Percentiles rank a stretch among this genome's conserved stretches.
Conservation (phyloP, 2,329 filamentous ascomycete species). For the Botrytis fabae region DNA sequence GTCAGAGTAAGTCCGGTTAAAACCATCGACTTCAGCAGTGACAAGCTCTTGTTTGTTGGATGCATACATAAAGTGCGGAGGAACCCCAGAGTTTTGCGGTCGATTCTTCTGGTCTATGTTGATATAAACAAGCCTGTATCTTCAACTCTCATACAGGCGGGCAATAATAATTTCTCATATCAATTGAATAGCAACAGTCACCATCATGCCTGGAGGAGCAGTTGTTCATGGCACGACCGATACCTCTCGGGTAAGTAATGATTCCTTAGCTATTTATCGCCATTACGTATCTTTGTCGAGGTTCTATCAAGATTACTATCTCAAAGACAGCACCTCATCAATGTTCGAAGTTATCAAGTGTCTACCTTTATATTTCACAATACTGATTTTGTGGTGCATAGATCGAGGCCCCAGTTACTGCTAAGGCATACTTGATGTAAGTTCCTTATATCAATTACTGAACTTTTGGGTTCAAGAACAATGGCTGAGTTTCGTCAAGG, state of each 20-base stretch:
- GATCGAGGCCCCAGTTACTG: constrained; percentile 23
- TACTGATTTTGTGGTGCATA: neutral
- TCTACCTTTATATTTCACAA: neutral
- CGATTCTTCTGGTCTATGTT: constrained; percentile 6
- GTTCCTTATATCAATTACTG: neutral
- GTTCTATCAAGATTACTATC: neutral
- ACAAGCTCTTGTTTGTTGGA: neutral
- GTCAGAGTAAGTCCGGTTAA: constrained; percentile 18
- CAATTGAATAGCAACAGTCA: constrained; percentile 13
- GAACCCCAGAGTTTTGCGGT: constrained; percentile 4
- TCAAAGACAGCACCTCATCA: neutral
- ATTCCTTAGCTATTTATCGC: neutral
- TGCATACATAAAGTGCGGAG: constrained; percentile 18
- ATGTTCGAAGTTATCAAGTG: neutral
- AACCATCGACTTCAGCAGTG: neutral
- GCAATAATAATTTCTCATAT: neutral
- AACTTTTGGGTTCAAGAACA: neutral
- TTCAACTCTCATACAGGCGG: constrained; percentile 5
- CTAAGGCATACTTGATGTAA: constrained; percentile 20
- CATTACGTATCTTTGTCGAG: neutral
- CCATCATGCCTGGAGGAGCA: constrained; percentile 24
- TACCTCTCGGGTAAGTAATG: constrained; percentile 23
- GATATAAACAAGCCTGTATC: constrained; percentile 10
- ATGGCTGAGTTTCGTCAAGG: constrained; percentile 17
- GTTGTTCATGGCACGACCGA: constrained; percentile 24